Percentiles rank a stretch among this genome's conserved stretches.
These are phyloP conservation scores for Diutina scorzettiae DNA, from an alignment of 1,139 yeast genomes.

Conservation along the genomic window DNA sequence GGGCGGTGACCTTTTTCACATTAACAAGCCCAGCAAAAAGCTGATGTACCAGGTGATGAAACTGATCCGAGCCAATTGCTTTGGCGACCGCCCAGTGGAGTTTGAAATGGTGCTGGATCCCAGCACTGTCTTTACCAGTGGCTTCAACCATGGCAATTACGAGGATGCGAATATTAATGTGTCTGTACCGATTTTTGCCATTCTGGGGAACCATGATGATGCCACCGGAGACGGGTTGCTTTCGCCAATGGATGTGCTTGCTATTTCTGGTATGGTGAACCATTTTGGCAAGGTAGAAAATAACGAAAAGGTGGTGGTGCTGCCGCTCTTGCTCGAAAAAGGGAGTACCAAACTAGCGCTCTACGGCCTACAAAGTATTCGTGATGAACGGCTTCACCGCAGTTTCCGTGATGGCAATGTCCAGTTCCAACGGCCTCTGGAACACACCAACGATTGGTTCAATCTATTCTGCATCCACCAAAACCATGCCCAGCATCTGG, in stretches of 20 bases:
- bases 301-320: constrained; percentile 59
- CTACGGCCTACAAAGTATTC: constrained; percentile 78
- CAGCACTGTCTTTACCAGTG: constrained; percentile 41
- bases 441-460: constrained; percentile 60
- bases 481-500: constrained; percentile 70
- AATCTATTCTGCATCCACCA: constrained; percentile 87
- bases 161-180: constrained; percentile 86
- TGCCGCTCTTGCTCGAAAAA: constrained; percentile 75
- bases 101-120: constrained; percentile 79
- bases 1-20: constrained; percentile 88
- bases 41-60: constrained; percentile 77
- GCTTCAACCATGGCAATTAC: constrained; percentile 63
- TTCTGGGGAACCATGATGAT: constrained; percentile 95
- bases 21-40: constrained; percentile 80
- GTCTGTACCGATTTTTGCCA: constrained; percentile 86
- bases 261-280: constrained; percentile 74
- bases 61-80: constrained; percentile 56
- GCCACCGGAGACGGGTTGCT: constrained; percentile 81
- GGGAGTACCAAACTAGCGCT: constrained; percentile 75
- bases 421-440: constrained; percentile 61
- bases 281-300: constrained; percentile 81
- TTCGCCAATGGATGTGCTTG: constrained; percentile 80
- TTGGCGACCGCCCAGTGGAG: constrained; percentile 85
- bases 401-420: constrained; percentile 76
- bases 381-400: constrained; percentile 80